Conservation (phyloP, 2,329 filamentous ascomycete genomes). For the Claviceps humidiphila region DNA sequence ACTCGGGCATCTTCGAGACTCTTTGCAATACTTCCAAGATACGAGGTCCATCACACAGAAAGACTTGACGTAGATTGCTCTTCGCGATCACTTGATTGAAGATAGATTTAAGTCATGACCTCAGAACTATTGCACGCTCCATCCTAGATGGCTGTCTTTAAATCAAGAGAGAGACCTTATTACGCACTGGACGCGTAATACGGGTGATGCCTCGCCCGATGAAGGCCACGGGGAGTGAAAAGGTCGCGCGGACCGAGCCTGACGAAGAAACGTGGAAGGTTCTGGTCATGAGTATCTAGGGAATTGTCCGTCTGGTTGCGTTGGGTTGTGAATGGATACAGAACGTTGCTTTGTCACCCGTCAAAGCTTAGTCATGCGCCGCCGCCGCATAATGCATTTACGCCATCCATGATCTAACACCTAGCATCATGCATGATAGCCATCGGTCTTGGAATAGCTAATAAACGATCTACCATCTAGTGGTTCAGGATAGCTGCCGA, state of each 20-base stretch:
- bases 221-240: background rate
- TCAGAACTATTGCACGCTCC: background rate
- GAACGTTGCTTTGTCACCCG: no score
- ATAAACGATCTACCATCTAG: no score
- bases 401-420: no score
- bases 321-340: no score
- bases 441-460: no score
- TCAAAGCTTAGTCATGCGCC: no score
- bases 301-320: no score
- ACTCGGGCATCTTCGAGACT: slow-evolving; percentile 7
- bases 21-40: background rate
- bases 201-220: slow-evolving; percentile 1
- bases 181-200: slow-evolving; percentile 1
- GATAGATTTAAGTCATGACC: background rate
- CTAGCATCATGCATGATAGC: no score
- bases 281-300: slow-evolving; percentile 33
- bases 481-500: no score
- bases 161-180: background rate
- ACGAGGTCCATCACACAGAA: no score
- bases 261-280: slow-evolving; percentile 29
- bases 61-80: background rate
- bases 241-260: background rate
- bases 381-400: no score
- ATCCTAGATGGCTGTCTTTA: background rate
- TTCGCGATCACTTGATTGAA: background rate